Evolutionary conservation across 305 asterid species (phyloP).

Genomic region (Fraxinus ornus): DNA sequence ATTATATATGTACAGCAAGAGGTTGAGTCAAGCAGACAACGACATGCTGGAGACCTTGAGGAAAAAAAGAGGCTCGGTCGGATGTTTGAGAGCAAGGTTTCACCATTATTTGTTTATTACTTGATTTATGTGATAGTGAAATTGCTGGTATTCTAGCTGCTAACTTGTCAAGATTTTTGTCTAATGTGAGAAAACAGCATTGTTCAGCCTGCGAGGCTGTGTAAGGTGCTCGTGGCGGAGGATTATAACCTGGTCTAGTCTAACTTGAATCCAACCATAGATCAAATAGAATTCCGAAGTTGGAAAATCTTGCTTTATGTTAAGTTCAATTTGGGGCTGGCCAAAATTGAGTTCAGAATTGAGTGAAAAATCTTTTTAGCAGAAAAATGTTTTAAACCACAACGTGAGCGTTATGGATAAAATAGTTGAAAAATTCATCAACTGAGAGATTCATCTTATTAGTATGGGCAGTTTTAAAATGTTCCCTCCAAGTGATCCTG

Average conservation of each 20-base stretch:
- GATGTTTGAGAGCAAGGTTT: slow-evolving; percentile 69
- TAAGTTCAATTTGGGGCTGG: neutral
- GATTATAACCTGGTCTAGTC: neutral
- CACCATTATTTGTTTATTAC: neutral
- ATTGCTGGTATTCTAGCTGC: neutral
- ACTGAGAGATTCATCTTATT: neutral
- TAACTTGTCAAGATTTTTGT: neutral
- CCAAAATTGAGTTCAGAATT: neutral
- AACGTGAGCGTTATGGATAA: neutral
- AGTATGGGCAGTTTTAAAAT: neutral
- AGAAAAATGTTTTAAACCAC: neutral
- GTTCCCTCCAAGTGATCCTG: neutral
- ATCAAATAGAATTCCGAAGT: neutral
- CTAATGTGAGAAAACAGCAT: neutral
- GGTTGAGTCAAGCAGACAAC: slow-evolving; percentile 66
- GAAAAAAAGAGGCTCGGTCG: slow-evolving; percentile 72
- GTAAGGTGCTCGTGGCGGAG: neutral
- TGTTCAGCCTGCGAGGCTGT: neutral
- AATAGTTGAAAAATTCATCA: neutral
- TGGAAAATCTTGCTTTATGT: neutral
- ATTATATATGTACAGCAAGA: slow-evolving; percentile 48
- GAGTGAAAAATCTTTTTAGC: neutral
- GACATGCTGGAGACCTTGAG: slow-evolving; percentile 87
- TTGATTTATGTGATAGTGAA: neutral
- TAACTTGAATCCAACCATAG: neutral